These are phyloP conservation scores for Schoenoplectus triqueter DNA, from an alignment of 202 grass and related monocot genomes.

Conservation along the genomic window DNA sequence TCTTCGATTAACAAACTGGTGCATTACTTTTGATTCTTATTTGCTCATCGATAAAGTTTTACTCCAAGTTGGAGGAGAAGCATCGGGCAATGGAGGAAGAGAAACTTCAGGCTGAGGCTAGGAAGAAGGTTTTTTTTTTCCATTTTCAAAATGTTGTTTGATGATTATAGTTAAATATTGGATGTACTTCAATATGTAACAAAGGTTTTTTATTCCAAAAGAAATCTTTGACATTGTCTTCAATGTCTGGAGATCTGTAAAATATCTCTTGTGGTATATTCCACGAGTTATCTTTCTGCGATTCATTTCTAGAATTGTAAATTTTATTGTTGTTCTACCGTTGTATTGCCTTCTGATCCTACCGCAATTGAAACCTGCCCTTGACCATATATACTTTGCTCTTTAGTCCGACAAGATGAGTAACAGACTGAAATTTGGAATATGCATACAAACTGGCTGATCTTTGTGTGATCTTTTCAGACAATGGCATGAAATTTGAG, in stretches of 20 bases:
- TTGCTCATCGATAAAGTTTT: constrained; percentile 60
- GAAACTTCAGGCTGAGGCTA: constrained; percentile 64
- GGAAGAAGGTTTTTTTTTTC: constrained; percentile 57
- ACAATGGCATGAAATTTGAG: neutral
- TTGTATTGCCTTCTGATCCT: neutral
- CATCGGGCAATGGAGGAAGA: constrained; percentile 81
- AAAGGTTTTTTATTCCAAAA: constrained; percentile 20
- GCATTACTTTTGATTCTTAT: constrained; percentile 15
- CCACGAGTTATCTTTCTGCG: neutral
- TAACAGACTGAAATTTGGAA: neutral
- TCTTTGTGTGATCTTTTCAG: neutral
- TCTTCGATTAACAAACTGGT: neutral
- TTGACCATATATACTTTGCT: neutral
- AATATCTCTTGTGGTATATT: neutral
- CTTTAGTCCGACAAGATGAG: neutral
- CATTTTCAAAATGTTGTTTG: neutral
- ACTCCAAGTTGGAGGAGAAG: constrained; percentile 94
- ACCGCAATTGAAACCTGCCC: neutral
- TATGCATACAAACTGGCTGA: neutral
- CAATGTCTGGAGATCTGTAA: neutral
- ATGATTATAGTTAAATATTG: constrained; percentile 18
- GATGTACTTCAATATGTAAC: neutral
- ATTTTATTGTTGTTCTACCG: neutral
- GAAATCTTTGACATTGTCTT: constrained; percentile 21
- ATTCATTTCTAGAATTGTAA: neutral